These are phyloP conservation scores for Camelina laxa DNA, from an alignment of 345 rosid genomes.

Conservation along the genomic window DNA sequence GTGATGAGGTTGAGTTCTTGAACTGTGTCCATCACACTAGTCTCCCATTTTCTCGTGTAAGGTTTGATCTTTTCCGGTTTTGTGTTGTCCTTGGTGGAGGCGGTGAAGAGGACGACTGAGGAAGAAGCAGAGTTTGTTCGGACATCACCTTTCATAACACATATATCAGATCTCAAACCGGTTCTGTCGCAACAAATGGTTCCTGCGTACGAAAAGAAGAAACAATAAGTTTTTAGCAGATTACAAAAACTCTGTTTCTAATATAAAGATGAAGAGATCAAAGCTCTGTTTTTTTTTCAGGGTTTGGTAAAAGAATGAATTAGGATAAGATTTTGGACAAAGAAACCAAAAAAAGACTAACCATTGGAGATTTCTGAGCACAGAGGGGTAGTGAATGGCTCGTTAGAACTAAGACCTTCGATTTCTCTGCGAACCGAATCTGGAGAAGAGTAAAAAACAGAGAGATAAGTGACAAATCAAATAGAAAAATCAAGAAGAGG, in stretches of 20 bases:
- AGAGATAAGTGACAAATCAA: slow-evolving; percentile 11
- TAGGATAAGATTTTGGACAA: background rate
- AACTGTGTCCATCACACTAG: slow-evolving; percentile 68
- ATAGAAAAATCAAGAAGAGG: background rate
- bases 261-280: slow-evolving; percentile 7
- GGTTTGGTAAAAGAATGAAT: background rate
- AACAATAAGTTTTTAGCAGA: background rate
- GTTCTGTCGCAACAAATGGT: slow-evolving; percentile 78
- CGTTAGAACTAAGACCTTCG: slow-evolving; percentile 44
- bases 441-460: slow-evolving; percentile 43
- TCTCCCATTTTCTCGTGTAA: slow-evolving; percentile 90
- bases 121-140: slow-evolving; percentile 68
- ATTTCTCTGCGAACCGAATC: slow-evolving; percentile 58
- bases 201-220: slow-evolving; percentile 52
- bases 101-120: slow-evolving; percentile 60
- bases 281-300: slow-evolving; percentile 12
- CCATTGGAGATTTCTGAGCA: slow-evolving; percentile 70
- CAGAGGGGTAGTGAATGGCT: slow-evolving; percentile 43
- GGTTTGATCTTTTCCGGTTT: slow-evolving; percentile 70
- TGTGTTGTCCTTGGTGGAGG: slow-evolving; percentile 39
- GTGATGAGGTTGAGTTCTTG: slow-evolving; percentile 62
- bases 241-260: background rate
- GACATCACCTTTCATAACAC: slow-evolving; percentile 80
- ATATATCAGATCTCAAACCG: slow-evolving; percentile 64
- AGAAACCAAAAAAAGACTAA: slow-evolving; percentile 36